Base-by-base conservation (phyloP, 1,139 yeast species). In the Debaryomycetaceae sp. region DNA sequence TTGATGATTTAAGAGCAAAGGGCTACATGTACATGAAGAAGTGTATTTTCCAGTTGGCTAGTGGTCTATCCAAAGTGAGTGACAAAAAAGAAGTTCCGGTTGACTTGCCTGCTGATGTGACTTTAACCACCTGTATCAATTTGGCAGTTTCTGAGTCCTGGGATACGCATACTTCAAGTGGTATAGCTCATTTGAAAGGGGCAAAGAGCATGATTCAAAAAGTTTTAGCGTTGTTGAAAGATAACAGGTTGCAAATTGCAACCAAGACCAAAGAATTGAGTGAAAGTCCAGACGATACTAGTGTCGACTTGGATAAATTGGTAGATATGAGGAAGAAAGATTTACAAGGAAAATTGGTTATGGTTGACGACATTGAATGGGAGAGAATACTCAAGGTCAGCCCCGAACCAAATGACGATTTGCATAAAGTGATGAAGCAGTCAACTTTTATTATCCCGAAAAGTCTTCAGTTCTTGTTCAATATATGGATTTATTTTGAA, bases 111-210 rank as follows among this genome's bases (percentile, higher is more conserved):
- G 78, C 80, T n/a, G 86, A 81, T 50, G 77, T 81, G 17, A 86
- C 87, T 1, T 61, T 82, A 24, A 80, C 83, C 0, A 78, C 86
- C 0, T 81, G 87, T 45, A 56, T 82, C 40, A 77, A 79, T 18
- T 61, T 82, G 42, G 82, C 87, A 0, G 75, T 79, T 37, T 75
- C 83, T 36, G 88, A 83, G 55, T 71, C 83, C 1, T 83, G 87
- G 87, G 84, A 80, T 51, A 73, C 82, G 15, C 83, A 76, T 47
- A 80, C 75, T 5, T 72, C 81, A 6, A 79, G 83, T 31, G 87
- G 87, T 14, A 78, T 81, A 40, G 82, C 84, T 1, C 87, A 81
- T 60, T 67, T 80, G 45, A 76, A 77, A 51, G 87, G 87, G 13
- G 87, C 87, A 3, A 73, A 78, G 45, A 74, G 79, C 24, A 78